Evolutionary conservation across 23 red algal species (phyloP).

Genomic region (Cyanidiococcus yangmingshanensis): DNA sequence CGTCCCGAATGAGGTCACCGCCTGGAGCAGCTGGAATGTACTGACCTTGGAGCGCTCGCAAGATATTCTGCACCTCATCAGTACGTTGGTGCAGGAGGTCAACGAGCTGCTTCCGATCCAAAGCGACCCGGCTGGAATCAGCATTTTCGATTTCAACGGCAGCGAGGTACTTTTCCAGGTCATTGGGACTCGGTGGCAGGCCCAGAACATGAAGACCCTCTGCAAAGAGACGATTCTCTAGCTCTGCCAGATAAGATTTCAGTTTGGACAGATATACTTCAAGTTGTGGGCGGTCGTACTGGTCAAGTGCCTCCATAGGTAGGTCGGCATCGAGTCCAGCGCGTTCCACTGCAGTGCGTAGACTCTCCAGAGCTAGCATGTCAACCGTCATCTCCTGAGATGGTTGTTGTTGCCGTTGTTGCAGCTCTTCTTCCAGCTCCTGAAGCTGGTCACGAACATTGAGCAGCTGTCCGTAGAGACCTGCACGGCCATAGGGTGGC

Average conservation of each 20-base stretch:
- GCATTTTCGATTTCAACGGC: conserved; percentile 5
- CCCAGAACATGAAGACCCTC: conserved; percentile 46
- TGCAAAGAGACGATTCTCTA: conserved; percentile 40
- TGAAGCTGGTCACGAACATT: conserved; percentile 32
- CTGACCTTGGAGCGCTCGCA: conserved; percentile 34
- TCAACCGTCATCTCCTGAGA: conserved; percentile 14
- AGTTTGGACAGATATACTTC: background rate
- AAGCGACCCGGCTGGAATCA: background rate
- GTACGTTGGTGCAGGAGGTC: conserved; percentile 23
- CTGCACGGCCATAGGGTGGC: conserved; percentile 42
- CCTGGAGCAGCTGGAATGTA: conserved; percentile 46
- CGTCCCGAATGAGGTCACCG: conserved; percentile 49
- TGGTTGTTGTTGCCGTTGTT: background rate
- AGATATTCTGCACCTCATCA: conserved; percentile 31
- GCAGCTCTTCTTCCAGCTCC: conserved; percentile 39
- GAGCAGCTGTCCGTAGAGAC: conserved; percentile 40
- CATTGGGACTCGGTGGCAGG: conserved; percentile 1
- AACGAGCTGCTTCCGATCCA: conserved; percentile 3
- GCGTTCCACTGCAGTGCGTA: conserved; percentile 26
- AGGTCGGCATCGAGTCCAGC: conserved; percentile 33
- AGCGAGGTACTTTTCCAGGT: conserved; percentile 19
- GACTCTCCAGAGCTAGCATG: conserved; percentile 8
- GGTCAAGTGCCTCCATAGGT: background rate
- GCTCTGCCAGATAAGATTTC: background rate
- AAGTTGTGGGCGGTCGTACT: conserved; percentile 16